Conservation (phyloP, 2,329 filamentous ascomycete species). For the Achaetomium macrosporum region DNA sequence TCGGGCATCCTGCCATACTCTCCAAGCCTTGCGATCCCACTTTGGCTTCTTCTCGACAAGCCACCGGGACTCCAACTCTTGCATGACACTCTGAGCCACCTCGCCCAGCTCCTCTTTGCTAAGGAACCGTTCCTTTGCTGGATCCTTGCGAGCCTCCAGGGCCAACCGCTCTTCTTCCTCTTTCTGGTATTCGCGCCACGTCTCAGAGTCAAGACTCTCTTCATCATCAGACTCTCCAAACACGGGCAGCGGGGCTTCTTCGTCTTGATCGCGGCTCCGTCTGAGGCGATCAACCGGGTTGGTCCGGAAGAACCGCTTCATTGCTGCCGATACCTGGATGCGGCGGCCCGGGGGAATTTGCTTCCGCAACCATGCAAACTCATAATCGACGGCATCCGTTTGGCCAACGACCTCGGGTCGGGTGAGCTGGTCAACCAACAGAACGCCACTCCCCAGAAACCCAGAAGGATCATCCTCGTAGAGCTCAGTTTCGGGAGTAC, state of each 20-base stretch:
- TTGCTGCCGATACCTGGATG: conserved; percentile 36
- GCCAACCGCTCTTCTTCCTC: conserved; percentile 39
- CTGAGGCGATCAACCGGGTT: conserved; percentile 1
- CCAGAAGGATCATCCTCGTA: conserved; percentile 1
- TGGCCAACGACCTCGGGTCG: neutral
- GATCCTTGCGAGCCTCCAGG: conserved; percentile 6
- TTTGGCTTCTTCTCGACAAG: conserved; percentile 50
- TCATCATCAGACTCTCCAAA: conserved; percentile 20
- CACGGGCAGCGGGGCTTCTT: conserved; percentile 8
- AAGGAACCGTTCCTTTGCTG: conserved; percentile 26
- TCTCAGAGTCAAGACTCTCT: conserved; percentile 28
- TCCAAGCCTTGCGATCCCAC: conserved; percentile 50
- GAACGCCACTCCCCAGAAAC: conserved; percentile 13
- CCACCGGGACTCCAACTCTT: conserved; percentile 50
- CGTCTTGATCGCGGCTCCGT: neutral
- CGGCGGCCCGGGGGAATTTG: conserved; percentile 38
- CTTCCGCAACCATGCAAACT: conserved; percentile 27
- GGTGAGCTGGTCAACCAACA: conserved; percentile 11
- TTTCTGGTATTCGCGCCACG: conserved; percentile 52
- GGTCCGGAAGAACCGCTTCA: conserved; percentile 37
- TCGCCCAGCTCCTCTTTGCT: conserved; percentile 42
- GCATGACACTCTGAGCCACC: conserved; percentile 50
- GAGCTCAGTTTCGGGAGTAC: conserved; percentile 2
- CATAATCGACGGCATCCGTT: conserved; percentile 1
- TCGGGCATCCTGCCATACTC: conserved; percentile 55